Evolutionary conservation across 225 moss, liverwort and hornwort genomes (phyloP), one percentile per base, ranked within the genome.

Genomic region (Antitrichia curtipendula): DNA sequence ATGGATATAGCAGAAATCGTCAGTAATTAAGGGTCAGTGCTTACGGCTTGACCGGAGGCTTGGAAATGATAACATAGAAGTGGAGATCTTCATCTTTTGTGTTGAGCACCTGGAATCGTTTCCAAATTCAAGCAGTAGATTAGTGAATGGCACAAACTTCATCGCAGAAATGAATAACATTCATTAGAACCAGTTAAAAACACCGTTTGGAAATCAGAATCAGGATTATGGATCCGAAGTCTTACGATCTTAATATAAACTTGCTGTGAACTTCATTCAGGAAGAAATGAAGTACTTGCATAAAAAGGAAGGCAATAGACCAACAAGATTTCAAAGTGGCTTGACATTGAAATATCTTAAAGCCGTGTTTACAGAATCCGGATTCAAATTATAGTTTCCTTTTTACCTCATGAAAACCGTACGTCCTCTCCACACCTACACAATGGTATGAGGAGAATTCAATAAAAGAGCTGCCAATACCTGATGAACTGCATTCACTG

Each of bases 401-500:
- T 21, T 38, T 16, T 12, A 2, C 27, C 38, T 75, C 52, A 12
- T 11, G 52, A 38, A 7, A 75, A 28, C 7, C 13, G 5, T 49
- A 27, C 10, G 7, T 65, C 18, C 50, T 63, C 36, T 49, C 36
- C 19, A 82, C 19, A 41, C 6, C 10, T 32, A 28, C 20, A 54
- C 3, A 41, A 83, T 54, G 43, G 34, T 36, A 21, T 5, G 49
- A 49, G 72, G 75, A 68, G 38, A 73, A 82, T 40, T 54, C 22
- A 23, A 29, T 56, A 59, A 32, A 43, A 50, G 22, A 21, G 29
- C 29, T n/a, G n/a, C 4, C 22, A n/a, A 34, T 88, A 95, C 96
- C 95, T 95, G 94, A 86, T 96, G 96, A 77, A 89, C 92, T 62
- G 65, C 61, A 86, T 95, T 92, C 13, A 59, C 63, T 71, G 93